Evolutionary conservation across 2,329 filamentous ascomycete genomes (phyloP).

Genomic region (Pyricularia grisea): DNA sequence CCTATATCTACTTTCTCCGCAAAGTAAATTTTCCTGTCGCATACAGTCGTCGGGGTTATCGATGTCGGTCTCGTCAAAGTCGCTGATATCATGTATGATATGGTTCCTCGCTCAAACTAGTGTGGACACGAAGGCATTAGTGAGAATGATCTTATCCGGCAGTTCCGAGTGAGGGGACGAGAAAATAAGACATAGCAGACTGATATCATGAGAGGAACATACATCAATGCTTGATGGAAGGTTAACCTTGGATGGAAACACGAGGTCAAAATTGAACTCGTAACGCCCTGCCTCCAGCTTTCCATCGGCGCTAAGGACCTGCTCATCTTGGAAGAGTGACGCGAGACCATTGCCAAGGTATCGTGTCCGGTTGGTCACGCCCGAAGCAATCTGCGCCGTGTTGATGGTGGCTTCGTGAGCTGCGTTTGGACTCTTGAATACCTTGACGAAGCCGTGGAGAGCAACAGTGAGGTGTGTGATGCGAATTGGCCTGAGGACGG

Average conservation of each 20-base stretch:
- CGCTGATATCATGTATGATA: slow-evolving; percentile 83
- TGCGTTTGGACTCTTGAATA: slow-evolving; percentile 60
- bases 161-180: neutral
- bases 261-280: slow-evolving; percentile 53
- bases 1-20: slow-evolving; percentile 81
- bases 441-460: slow-evolving; percentile 69
- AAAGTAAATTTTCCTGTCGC: slow-evolving; percentile 72
- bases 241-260: slow-evolving; percentile 19
- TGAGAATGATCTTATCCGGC: neutral
- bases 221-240: slow-evolving; percentile 94
- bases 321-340: slow-evolving; percentile 76
- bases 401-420: slow-evolving; percentile 33
- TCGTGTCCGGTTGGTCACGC: slow-evolving; percentile 26
- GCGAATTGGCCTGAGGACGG: slow-evolving; percentile 62
- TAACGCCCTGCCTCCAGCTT: slow-evolving; percentile 65
- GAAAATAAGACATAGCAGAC: neutral
- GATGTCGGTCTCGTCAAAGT: slow-evolving; percentile 83
- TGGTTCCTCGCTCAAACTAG: slow-evolving; percentile 90
- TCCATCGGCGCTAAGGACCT: slow-evolving; percentile 70
- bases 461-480: slow-evolving; percentile 74
- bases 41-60: slow-evolving; percentile 70
- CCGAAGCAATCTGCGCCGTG: slow-evolving; percentile 27
- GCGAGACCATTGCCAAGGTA: slow-evolving; percentile 71
- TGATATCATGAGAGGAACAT: slow-evolving; percentile 13
- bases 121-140: neutral